phyloP scores from a whole-genome alignment of 2,329 filamentous ascomycete species.

The Alternaria arborescens region DNA sequence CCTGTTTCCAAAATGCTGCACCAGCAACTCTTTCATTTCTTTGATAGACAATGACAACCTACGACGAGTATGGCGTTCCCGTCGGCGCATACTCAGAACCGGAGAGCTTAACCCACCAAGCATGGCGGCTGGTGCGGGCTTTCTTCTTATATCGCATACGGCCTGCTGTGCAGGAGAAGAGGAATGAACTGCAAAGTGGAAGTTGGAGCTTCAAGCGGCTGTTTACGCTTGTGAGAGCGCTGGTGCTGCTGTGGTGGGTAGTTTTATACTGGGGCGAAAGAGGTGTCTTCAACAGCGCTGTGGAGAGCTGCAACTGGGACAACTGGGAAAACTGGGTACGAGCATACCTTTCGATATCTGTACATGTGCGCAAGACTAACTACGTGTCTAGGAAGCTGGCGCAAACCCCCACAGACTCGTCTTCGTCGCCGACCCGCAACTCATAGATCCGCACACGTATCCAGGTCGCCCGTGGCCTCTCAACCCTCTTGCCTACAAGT shows the following conservation, averaged over 20 bases:
- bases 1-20: constrained; percentile 37
- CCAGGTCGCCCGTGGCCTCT: constrained; percentile 80
- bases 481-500: constrained; percentile 70
- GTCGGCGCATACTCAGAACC: constrained; percentile 49
- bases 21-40: constrained; percentile 20
- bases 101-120: constrained; percentile 45
- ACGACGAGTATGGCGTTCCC: constrained; percentile 53
- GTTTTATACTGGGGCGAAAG: constrained; percentile 87
- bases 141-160: constrained; percentile 43
- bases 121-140: constrained; percentile 39
- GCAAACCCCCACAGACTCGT: constrained; percentile 84
- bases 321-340: constrained; percentile 92
- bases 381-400: constrained; percentile 68
- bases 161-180: constrained; percentile 30
- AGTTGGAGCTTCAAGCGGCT: constrained; percentile 38
- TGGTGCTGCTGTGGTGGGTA: constrained; percentile 78
- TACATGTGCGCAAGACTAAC: constrained; percentile 20
- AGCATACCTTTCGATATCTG: not conserved
- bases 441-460: constrained; percentile 95
- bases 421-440: constrained; percentile 88
- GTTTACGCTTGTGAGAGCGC: constrained; percentile 51
- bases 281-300: constrained; percentile 74
- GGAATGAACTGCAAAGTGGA: constrained; percentile 20
- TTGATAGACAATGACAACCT: constrained; percentile 44
- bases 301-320: constrained; percentile 80